Evolutionary conservation across 805 yeast genomes (phyloP), one percentile per base, ranked within the genome.

Genomic region (Barnettozyma populi): DNA sequence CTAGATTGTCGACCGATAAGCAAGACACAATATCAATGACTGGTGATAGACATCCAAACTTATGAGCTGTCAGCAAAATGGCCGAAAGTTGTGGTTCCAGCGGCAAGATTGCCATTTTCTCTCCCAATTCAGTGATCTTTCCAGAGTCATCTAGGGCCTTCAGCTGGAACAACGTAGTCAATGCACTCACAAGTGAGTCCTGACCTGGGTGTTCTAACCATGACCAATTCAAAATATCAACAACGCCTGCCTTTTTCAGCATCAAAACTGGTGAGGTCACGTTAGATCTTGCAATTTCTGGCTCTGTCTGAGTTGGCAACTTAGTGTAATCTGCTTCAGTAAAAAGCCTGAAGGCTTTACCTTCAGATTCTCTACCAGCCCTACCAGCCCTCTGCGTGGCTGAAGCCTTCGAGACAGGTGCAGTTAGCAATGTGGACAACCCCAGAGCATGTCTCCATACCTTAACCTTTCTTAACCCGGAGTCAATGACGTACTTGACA

Each of bases 341-440:
- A 64, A 84, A 94, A 34, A 94, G 68, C 50, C 98, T 70, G 66
- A 74, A 94, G 39, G 94, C 87, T 64, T 92, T 92, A 38, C 99
- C 99, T 27, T 85, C 79, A 16, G 81, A 76, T 68, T 94, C 98
- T 79, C 99, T 88, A 52, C 99, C 99, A n/a, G 99, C 98, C 74
- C 99, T 86, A 64, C 99, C 99, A 41, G 90, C 82, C 67, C 99
- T 74, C 70, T 94, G 99, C 32, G 86, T 79, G 0, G 98, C 99
- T 36, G 96, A 86, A 0, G 98, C 95, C 59, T 86, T 88, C 0
- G 98, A 90, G 20, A 94, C 83, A 1, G 99, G 94, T 0, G 94
- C 89, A 0, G 97, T 90, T 44, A 94, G 69, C 59, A 94, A 76
- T 0, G 97, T 86, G n/a, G 96, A 92, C 31, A 94, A 74, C 0